Evolutionary conservation across 805 yeast genomes (phyloP), one percentile per base, ranked within the genome.

Genomic region (Candida stauntonica): DNA sequence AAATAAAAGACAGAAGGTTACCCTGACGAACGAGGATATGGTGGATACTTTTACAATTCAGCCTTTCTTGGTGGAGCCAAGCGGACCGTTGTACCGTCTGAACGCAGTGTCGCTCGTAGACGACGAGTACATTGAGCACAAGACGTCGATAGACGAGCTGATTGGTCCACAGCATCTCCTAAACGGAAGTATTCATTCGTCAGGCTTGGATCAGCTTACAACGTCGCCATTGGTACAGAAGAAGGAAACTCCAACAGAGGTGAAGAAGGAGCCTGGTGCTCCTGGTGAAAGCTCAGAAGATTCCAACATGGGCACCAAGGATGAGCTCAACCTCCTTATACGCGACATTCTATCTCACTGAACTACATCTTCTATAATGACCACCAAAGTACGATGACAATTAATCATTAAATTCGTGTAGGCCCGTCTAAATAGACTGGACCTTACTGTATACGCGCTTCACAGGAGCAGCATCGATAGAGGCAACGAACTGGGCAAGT

Each of bases 291-390:
- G 14, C 3, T 9, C 26, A 7, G 40, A 41, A 4, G 39, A 44
- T 6, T 28, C 38, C 26, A 73, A 75, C 49, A 61, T 71, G 32
- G 85, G 85, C 5, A 68, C 79, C 0, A 72, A 76, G 26, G 83
- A 81, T 39, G 94, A 84, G 54, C 62, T 84, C 45, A 75, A 78
- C 48, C 77, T 86, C 85, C 63, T 83, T 37, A 68, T 84, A 26
- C 80, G 77, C 59, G 89, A 81, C 49, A 70, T 83, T 36, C 51
- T 47, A 37, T 27, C 42, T 31, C 34, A 39, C 45, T 15, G 47
- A 47, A 18, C 9, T 21, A 20, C 6, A 17, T n/a, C n/a, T n/a
- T n/a, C n/a, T n/a, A n/a, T n/a, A n/a, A n/a, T n/a, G n/a, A n/a
- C n/a, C n/a, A n/a, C n/a, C n/a, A n/a, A n/a, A n/a, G n/a, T n/a